These are phyloP conservation scores for Tubosaeta sp. DNA, from an alignment of 768 basidiomycete species.

Conservation along the genomic window DNA sequence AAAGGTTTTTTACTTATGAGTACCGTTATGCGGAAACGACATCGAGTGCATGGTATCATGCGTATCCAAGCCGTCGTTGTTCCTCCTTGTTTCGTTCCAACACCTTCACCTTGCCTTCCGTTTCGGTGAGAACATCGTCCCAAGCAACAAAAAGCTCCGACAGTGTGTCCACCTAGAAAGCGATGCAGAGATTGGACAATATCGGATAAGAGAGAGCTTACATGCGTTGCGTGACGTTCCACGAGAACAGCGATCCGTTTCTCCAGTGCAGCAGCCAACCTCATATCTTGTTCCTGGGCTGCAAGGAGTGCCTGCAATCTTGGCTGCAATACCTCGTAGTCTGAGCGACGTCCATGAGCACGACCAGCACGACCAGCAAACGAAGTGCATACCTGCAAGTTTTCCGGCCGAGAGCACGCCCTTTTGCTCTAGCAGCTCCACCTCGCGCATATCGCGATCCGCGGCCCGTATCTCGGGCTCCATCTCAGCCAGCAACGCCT, in stretches of 20 bases:
- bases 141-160: conserved; percentile 84
- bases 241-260: conserved; percentile 59
- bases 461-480: conserved; percentile 80
- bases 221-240: conserved; percentile 67
- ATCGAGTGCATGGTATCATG: conserved; percentile 20
- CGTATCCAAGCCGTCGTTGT: conserved; percentile 58
- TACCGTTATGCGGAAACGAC: conserved; percentile 9
- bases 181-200: not conserved
- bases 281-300: conserved; percentile 56
- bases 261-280: conserved; percentile 59
- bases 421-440: conserved; percentile 63
- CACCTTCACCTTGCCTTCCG: conserved; percentile 53
- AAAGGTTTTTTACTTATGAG: conserved; percentile 13
- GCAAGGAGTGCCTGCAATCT: conserved; percentile 57
- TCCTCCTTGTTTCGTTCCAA: conserved; percentile 63
- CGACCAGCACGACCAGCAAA: not conserved
- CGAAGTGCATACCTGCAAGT: conserved; percentile 46
- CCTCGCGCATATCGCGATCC: conserved; percentile 78
- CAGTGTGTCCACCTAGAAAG: conserved; percentile 63
- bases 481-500: conserved; percentile 71
- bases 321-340: conserved; percentile 62
- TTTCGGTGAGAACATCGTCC: conserved; percentile 71
- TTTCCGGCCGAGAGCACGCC: conserved; percentile 72
- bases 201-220: conserved; percentile 29
- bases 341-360: conserved; percentile 28